Evolutionary conservation across 177 flowering plant genomes (phyloP).

Genomic region (Vitis hybrid): DNA sequence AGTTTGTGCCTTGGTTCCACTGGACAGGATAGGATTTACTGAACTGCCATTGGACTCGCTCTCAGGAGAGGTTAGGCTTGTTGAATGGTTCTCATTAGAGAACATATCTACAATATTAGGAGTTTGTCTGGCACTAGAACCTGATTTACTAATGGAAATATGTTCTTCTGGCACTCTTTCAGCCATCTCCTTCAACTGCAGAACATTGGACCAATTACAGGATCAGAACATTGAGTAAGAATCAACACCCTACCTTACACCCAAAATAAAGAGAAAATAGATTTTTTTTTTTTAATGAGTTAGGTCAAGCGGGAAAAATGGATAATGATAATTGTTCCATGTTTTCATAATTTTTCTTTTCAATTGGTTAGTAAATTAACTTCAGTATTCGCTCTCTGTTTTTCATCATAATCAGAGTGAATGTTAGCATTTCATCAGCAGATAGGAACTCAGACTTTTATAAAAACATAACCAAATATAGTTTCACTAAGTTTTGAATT

Average conservation of each 20-base stretch:
- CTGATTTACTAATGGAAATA: slow-evolving; percentile 13
- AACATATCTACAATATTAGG: slow-evolving; percentile 7
- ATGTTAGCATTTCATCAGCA: no score
- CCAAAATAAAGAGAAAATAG: background rate
- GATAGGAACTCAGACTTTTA: no score
- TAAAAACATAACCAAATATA: no score
- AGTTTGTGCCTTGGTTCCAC: slow-evolving; percentile 30
- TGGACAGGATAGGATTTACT: slow-evolving; percentile 14
- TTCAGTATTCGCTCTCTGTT: background rate
- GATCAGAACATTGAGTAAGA: background rate
- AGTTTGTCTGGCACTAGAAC: slow-evolving; percentile 17
- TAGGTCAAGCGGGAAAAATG: background rate
- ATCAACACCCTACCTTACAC: background rate
- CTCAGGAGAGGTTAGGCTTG: slow-evolving; percentile 22
- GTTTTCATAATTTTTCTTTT: background rate
- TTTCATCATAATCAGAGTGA: no score
- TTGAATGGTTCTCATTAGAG: slow-evolving; percentile 22
- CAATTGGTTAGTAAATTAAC: background rate
- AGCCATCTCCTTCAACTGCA: slow-evolving; percentile 68
- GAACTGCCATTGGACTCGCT: slow-evolving; percentile 27
- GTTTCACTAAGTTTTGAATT: no score
- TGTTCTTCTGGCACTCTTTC: slow-evolving; percentile 43
- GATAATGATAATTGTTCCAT: background rate
- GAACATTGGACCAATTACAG: slow-evolving; percentile 6
- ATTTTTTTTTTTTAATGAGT: no score